Evolutionary conservation across 2,329 filamentous ascomycete genomes (phyloP).

Genomic region (Aureobasidium vineae): DNA sequence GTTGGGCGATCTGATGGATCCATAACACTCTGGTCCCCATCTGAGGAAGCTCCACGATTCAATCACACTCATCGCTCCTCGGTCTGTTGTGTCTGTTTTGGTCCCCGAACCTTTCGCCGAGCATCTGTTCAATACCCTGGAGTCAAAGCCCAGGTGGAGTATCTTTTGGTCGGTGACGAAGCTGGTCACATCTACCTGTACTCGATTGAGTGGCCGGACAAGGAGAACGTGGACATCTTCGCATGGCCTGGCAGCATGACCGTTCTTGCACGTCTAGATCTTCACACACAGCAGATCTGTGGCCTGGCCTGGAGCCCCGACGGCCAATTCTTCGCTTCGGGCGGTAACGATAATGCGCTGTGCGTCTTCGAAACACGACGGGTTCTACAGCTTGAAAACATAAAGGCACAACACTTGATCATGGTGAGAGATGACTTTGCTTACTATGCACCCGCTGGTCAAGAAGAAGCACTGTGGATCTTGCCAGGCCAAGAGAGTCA

Average conservation of each 20-base stretch:
- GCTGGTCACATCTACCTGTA: constrained; percentile 82
- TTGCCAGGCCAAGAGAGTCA: constrained; percentile 56
- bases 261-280: constrained; percentile 70
- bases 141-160: constrained; percentile 65
- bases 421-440: constrained; percentile 29
- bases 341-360: constrained; percentile 89
- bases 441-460: constrained; percentile 29
- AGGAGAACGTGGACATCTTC: constrained; percentile 62
- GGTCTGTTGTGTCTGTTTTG: constrained; percentile 79
- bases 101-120: constrained; percentile 58
- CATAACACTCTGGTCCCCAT: constrained; percentile 74
- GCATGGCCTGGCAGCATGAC: constrained; percentile 77
- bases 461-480: constrained; percentile 36
- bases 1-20: constrained; percentile 76
- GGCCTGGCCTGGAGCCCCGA: constrained; percentile 83
- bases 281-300: constrained; percentile 88
- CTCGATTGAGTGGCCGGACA: constrained; percentile 73
- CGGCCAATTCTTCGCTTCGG: constrained; percentile 75
- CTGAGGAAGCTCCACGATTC: constrained; percentile 69
- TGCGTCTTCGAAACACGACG: constrained; percentile 71
- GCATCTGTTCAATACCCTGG: constrained; percentile 51
- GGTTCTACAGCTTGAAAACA: constrained; percentile 45
- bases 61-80: constrained; percentile 68
- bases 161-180: constrained; percentile 84
- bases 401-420: constrained; percentile 25